Evolutionary conservation across 345 rosid species (phyloP).

Genomic region (Gossypium longicalyx): DNA sequence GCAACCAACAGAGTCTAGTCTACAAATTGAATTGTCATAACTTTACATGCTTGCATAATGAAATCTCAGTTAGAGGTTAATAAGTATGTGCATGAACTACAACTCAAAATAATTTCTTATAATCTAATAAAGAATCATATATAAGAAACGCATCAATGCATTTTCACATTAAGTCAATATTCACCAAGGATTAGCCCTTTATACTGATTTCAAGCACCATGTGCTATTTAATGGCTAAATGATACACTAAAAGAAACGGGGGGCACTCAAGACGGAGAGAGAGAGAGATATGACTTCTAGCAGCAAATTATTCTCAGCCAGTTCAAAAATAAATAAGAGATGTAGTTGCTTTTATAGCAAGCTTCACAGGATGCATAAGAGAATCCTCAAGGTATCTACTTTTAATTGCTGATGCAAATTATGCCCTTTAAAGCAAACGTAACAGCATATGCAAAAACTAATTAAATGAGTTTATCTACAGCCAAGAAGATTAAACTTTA

Average conservation of each 20-base stretch:
- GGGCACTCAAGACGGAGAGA: not conserved
- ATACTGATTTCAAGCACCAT: not conserved
- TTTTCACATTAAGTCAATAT: not conserved
- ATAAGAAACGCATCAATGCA: not conserved
- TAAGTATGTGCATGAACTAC: not conserved
- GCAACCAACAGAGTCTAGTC: not conserved
- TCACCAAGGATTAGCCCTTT: not conserved
- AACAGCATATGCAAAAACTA: not conserved
- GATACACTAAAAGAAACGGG: not conserved
- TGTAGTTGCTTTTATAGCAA: not conserved
- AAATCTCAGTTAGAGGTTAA: not conserved
- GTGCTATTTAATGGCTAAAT: not conserved
- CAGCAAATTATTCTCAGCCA: not conserved
- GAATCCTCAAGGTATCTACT: not conserved
- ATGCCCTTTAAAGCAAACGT: not conserved
- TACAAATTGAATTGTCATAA: not conserved
- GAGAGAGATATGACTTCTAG: not conserved
- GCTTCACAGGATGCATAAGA: not conserved
- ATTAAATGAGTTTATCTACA: not conserved
- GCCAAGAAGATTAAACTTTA: not conserved
- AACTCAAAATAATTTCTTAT: not conserved
- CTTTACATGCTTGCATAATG: not conserved
- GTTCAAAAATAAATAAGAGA: not conserved
- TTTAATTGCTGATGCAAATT: not conserved
- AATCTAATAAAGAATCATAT: not conserved